Base-by-base conservation (phyloP, 179 eudicot genomes). In the Amaranthus tricolor region DNA sequence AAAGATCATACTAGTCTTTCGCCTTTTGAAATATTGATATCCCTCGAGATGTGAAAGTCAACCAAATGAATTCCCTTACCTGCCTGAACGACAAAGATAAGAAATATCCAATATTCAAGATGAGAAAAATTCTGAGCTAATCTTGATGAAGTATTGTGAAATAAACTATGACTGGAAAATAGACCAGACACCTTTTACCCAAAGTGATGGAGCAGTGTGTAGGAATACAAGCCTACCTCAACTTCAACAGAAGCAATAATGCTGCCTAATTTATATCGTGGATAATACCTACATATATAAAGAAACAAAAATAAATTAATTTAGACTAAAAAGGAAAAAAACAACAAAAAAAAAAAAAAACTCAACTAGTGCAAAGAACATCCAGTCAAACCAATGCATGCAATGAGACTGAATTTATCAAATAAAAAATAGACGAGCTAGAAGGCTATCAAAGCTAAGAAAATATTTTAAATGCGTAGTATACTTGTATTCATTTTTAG, bases 21-120 rank as follows among this genome's bases (percentile, higher is more conserved):
- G 17, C 76, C 84, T 49, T 82, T 76, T 44, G 89, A 77, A 65
- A 59, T 40, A 40, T 49, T 72, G 6, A 74, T 19, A 56, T 78
- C 77, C 85, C 85, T 95, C 31, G 88, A 74, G 72, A 95, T 86
- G 73, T 83, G 89, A 82, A 95, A 95, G 83, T 95, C 99, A 66
- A 74, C 74, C 71, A 85, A 81, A 85, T 80, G 88, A 47, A 90
- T 79, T 68, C 84, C 97, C 72, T 80, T 93, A 75, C 97, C 99
- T 64, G 98, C 90, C 99, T 95, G 86, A 31, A 31, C 85, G 91
- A 71, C 53, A 69, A 61, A 79, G 61, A 20, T 17, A 55, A 51
- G 74, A 76, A 44, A 62, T 57, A 19, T 50, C 40, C 56, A 24
- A 55, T 7, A 24, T 71, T 21, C 44, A 13, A 51, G 70, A 21